A percentile compares a stretch with the other conserved stretches of the same genome.
phyloP scores from a whole-genome alignment of 345 rosid species.

The Rubroshorea leprosula region DNA sequence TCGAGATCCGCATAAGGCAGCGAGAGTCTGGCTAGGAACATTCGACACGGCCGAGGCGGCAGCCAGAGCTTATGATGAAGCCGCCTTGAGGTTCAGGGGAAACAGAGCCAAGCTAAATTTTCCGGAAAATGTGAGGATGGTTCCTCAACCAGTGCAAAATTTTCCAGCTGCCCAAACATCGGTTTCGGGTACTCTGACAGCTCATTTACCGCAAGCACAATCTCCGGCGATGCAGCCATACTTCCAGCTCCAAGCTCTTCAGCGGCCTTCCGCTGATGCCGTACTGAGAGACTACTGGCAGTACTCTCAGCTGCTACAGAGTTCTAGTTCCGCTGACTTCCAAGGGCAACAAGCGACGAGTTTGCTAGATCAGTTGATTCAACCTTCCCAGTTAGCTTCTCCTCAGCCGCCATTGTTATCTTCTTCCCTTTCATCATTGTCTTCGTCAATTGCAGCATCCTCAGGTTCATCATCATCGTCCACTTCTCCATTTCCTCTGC shows the following conservation, averaged over 20 bases:
- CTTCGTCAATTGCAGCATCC: slow-evolving; percentile 18
- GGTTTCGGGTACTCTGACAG: slow-evolving; percentile 12
- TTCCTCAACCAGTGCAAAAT: slow-evolving; percentile 25
- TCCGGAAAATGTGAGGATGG: slow-evolving; percentile 49
- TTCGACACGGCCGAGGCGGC: slow-evolving; percentile 83
- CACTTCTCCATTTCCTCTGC: slow-evolving; percentile 44
- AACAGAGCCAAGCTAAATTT: slow-evolving; percentile 81
- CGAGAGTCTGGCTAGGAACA: slow-evolving; percentile 86
- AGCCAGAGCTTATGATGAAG: slow-evolving; percentile 85
- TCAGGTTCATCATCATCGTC: slow-evolving; percentile 22
- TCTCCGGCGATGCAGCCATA: slow-evolving; percentile 13
- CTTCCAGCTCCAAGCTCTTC: slow-evolving; percentile 21
- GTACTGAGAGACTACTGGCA: slow-evolving; percentile 36
- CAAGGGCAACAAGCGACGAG: slow-evolving; percentile 21
- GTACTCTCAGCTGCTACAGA: slow-evolving; percentile 46
- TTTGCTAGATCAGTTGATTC: slow-evolving; percentile 32
- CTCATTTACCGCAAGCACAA: slow-evolving; percentile 1
- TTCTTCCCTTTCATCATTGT: slow-evolving; percentile 17
- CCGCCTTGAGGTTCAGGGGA: slow-evolving; percentile 82
- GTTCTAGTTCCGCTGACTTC: slow-evolving; percentile 26
- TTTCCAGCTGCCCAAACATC: slow-evolving; percentile 22
- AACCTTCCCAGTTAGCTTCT: slow-evolving; percentile 27
- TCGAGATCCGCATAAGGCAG: slow-evolving; percentile 77
- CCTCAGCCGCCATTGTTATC: slow-evolving; percentile 16
- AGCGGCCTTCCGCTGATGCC: slow-evolving; percentile 7